Percentiles rank a stretch among this genome's conserved stretches.
Evolutionary conservation across 257 asterid species (phyloP).

Genomic region (Nicotiana paniculata): DNA sequence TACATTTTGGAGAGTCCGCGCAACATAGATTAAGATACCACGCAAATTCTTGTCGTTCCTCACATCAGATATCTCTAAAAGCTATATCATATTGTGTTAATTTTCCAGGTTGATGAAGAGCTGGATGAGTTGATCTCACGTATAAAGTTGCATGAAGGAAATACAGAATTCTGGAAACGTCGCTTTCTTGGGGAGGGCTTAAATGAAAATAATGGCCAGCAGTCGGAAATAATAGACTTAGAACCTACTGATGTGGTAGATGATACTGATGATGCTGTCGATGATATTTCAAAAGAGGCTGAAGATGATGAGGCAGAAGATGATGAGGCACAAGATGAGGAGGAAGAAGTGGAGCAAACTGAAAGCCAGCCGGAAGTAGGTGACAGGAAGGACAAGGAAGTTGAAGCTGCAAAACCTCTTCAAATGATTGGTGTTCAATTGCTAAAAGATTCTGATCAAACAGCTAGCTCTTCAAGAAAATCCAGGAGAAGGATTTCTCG

Average conservation of each 20-base stretch:
- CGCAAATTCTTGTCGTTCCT: constrained; percentile 4
- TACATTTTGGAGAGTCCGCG: too few species aligned
- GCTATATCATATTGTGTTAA: background rate
- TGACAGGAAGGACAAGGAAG: constrained; percentile 80
- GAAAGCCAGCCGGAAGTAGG: constrained; percentile 66
- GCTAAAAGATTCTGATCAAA: constrained; percentile 73
- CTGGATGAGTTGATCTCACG: constrained; percentile 88
- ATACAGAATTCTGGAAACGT: constrained; percentile 94
- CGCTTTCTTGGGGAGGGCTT: constrained; percentile 96
- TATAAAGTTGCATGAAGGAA: constrained; percentile 87
- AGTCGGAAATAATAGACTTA: constrained; percentile 41
- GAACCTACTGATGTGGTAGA: constrained; percentile 42
- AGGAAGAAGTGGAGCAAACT: constrained; percentile 71
- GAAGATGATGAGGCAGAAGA: constrained; percentile 58
- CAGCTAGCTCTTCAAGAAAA: constrained; percentile 62
- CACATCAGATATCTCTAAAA: background rate
- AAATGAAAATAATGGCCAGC: constrained; percentile 53
- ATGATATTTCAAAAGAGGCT: constrained; percentile 36
- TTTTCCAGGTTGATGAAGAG: constrained; percentile 74
- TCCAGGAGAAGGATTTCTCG: constrained; percentile 63
- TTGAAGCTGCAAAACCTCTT: constrained; percentile 66
- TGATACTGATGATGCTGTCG: constrained; percentile 27
- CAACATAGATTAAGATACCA: background rate
- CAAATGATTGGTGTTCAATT: constrained; percentile 98
- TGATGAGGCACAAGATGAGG: constrained; percentile 56